A percentile compares a stretch with the other conserved stretches of the same genome.
phyloP scores from a whole-genome alignment of 495 filamentous ascomycete genomes.

The Parathielavia appendiculata region DNA sequence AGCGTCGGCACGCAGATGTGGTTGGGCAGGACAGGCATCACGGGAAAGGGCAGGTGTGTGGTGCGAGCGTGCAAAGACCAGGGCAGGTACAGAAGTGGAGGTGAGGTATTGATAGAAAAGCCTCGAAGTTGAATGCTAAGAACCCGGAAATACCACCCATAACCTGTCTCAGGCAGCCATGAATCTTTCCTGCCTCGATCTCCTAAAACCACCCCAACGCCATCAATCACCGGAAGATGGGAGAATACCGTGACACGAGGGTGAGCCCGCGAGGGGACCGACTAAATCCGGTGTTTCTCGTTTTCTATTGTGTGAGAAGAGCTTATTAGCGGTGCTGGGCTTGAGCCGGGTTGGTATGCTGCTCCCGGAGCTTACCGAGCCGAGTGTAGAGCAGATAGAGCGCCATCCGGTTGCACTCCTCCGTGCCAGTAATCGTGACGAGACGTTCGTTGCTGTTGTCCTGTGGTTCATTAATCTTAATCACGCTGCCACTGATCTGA shows the following conservation, averaged over 20 bases:
- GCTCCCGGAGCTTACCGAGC: conserved; percentile 66
- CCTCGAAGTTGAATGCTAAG: conserved; percentile 19
- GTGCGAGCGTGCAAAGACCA: background rate
- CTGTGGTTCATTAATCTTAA: conserved; percentile 99
- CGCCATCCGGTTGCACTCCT: conserved; percentile 98
- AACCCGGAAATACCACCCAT: conserved; percentile 14
- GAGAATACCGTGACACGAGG: conserved; percentile 1
- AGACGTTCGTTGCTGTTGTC: conserved; percentile 98
- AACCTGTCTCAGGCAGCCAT: conserved; percentile 16
- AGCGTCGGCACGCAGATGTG: background rate
- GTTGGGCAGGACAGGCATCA: background rate
- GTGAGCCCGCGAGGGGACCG: background rate
- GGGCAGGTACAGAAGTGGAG: conserved; percentile 15
- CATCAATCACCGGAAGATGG: conserved; percentile 15
- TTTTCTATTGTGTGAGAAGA: conserved; percentile 55
- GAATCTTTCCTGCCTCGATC: conserved; percentile 19
- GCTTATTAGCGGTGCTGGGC: conserved; percentile 20
- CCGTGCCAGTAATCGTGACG: conserved; percentile 95
- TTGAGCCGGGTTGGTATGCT: conserved; percentile 17
- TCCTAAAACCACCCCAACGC: conserved; percentile 20
- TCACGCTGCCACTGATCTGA: conserved; percentile 92
- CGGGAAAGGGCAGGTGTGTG: background rate
- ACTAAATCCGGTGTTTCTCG: conserved; percentile 64
- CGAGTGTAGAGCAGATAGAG: conserved; percentile 97
- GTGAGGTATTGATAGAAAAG: conserved; percentile 16